Percentiles rank a stretch among this genome's conserved stretches.
phyloP scores from a whole-genome alignment of 768 basidiomycete species.

The Mycena latifolia region DNA sequence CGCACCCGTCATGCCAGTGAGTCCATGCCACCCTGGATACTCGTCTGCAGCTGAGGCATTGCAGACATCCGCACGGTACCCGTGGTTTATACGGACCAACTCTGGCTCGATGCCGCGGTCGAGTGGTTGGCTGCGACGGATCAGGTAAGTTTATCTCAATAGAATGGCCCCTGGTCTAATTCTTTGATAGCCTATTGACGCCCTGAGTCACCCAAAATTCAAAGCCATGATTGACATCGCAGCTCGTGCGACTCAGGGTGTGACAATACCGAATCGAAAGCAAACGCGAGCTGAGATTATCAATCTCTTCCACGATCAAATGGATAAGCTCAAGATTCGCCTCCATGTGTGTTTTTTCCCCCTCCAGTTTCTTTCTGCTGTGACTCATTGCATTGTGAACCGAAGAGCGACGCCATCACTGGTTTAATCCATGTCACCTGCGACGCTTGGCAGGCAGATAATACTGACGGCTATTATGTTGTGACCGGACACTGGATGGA shows the following conservation, averaged over 20 bases:
- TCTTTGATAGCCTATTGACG: conserved; percentile 36
- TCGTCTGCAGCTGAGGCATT: no score
- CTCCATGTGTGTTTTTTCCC: conserved; percentile 18
- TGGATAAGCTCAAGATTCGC: conserved; percentile 16
- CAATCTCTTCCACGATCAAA: conserved; percentile 35
- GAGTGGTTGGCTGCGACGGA: no score
- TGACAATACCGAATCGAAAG: conserved; percentile 44
- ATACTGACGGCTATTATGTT: conserved; percentile 53
- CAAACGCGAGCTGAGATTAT: conserved; percentile 41
- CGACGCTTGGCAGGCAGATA: conserved; percentile 56
- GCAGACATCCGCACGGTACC: no score
- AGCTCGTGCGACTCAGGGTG: conserved; percentile 45
- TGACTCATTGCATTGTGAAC: no score
- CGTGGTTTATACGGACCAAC: no score
- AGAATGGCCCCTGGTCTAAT: no score
- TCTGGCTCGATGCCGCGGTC: no score
- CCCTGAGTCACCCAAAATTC: conserved; percentile 47
- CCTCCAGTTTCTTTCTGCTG: no score
- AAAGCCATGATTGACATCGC: conserved; percentile 49
- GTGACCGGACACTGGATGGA: conserved; percentile 57
- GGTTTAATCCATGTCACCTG: conserved; percentile 51
- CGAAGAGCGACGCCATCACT: conserved; percentile 35
- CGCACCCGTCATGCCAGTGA: no score
- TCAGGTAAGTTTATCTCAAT: no score
- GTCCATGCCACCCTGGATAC: no score